These are phyloP conservation scores for Cryptosporidium ubiquitum DNA, from an alignment of 169 alveolate genomes.

Conservation along the genomic window DNA sequence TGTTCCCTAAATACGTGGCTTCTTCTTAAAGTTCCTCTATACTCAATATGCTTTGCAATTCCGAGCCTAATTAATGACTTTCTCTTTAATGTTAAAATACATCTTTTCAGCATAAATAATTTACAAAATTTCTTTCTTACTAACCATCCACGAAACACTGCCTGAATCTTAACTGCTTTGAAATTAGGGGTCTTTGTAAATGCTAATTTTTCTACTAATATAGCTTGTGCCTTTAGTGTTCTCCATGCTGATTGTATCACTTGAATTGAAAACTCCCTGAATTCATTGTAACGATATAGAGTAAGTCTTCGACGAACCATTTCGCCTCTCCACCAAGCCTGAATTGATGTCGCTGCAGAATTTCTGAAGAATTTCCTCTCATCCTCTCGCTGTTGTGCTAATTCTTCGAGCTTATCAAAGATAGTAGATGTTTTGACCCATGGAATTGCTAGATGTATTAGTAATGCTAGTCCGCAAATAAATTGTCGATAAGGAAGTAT, in stretches of 20 bases:
- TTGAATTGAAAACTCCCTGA: slow-evolving; percentile 63
- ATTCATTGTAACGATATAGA: slow-evolving; percentile 44
- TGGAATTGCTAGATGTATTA: slow-evolving; percentile 62
- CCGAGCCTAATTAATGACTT: slow-evolving; percentile 49
- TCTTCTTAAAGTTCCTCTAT: slow-evolving; percentile 71
- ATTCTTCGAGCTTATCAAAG: slow-evolving; percentile 63
- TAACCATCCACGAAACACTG: slow-evolving; percentile 68
- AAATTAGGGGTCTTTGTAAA: slow-evolving; percentile 70
- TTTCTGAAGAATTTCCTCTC: slow-evolving; percentile 57
- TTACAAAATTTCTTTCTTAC: slow-evolving; percentile 47
- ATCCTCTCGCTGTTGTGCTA: slow-evolving; percentile 68
- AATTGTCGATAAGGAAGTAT: slow-evolving; percentile 43
- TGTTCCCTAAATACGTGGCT: slow-evolving; percentile 72
- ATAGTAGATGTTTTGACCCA: slow-evolving; percentile 73
- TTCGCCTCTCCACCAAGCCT: slow-evolving; percentile 75
- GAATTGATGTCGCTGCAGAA: slow-evolving; percentile 70
- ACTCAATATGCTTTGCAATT: slow-evolving; percentile 69
- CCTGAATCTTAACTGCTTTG: slow-evolving; percentile 67
- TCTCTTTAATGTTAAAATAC: slow-evolving; percentile 43
- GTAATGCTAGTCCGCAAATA: slow-evolving; percentile 54
- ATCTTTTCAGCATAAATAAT: slow-evolving; percentile 60
- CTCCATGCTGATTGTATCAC: slow-evolving; percentile 74
- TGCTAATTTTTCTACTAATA: slow-evolving; percentile 68
- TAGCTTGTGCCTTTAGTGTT: slow-evolving; percentile 62
- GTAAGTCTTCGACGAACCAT: slow-evolving; percentile 68